A percentile compares a stretch with the other conserved stretches of the same genome.
phyloP scores from a whole-genome alignment of 2,329 filamentous ascomycete species.

The Fusarium praegraminearum region DNA sequence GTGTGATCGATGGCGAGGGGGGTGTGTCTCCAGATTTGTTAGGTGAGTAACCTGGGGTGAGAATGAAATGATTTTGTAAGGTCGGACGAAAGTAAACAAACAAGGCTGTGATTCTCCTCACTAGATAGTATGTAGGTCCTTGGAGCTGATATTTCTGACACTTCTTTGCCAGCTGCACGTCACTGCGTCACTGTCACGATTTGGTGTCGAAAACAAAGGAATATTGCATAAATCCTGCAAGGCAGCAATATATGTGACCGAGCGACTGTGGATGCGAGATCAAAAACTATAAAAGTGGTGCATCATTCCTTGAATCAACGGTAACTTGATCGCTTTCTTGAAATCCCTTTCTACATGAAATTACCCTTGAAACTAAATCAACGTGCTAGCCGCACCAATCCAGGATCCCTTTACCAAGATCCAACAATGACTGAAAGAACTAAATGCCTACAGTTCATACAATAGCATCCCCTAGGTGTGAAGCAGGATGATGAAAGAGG shows the following conservation, averaged over 20 bases:
- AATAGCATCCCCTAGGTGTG: too few relatives aligned
- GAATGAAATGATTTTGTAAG: too few relatives aligned
- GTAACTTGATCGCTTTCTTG: not conserved
- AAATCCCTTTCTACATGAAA: not conserved
- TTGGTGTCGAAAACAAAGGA: not conserved
- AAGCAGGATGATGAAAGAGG: not conserved
- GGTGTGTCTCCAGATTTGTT: not conserved
- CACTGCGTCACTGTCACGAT: not conserved
- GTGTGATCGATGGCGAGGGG: not conserved
- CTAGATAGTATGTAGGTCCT: not conserved
- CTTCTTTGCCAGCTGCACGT: not conserved
- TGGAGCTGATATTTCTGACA: not conserved
- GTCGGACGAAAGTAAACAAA: not conserved
- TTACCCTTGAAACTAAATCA: too few relatives aligned
- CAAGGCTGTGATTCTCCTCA: not conserved
- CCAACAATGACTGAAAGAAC: not conserved
- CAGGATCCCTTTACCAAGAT: not conserved
- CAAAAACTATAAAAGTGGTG: not conserved
- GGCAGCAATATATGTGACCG: too few relatives aligned
- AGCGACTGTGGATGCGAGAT: too few relatives aligned
- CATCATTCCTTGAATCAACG: not conserved
- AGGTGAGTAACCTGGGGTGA: too few relatives aligned
- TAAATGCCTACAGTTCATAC: not conserved
- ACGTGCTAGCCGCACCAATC: not conserved
- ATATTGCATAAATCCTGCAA: too few relatives aligned